A percentile compares a stretch with the other conserved stretches of the same genome.
phyloP scores from a whole-genome alignment of 164 flowering plant genomes.

The Nymphaea thermarum region DNA sequence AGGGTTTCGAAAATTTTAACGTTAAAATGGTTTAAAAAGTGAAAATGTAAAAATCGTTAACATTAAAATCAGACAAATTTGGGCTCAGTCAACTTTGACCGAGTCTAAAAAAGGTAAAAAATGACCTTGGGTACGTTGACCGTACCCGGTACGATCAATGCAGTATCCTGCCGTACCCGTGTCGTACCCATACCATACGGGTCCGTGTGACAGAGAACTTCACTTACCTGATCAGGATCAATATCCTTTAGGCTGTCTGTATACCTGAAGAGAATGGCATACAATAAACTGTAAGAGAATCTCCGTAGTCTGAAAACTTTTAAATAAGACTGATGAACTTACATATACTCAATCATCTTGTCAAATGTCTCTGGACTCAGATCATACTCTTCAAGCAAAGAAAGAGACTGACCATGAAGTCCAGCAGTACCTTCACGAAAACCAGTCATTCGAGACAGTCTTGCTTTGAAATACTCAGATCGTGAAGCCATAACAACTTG shows the following conservation, averaged over 20 bases:
- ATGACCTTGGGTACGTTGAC: too few species aligned
- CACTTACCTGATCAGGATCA: slow-evolving; percentile 76
- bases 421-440: slow-evolving; percentile 53
- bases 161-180: too few species aligned
- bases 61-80: too few species aligned
- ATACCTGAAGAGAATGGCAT: slow-evolving; percentile 43
- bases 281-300: not conserved
- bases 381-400: slow-evolving; percentile 78
- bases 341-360: slow-evolving; percentile 95
- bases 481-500: slow-evolving; percentile 89
- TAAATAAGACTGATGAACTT: slow-evolving; percentile 17
- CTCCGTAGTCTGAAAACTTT: not conserved
- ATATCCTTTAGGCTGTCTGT: slow-evolving; percentile 79
- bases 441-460: slow-evolving; percentile 65
- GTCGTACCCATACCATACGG: too few species aligned
- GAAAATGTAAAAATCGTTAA: too few species aligned
- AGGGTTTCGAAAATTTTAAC: too few species aligned
- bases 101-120: too few species aligned
- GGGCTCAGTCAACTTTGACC: too few species aligned
- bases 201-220: too few species aligned
- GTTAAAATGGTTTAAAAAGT: too few species aligned
- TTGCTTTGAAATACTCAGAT: slow-evolving; percentile 87
- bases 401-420: slow-evolving; percentile 34
- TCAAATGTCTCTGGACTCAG: slow-evolving; percentile 73
- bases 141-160: too few species aligned